Conservation (phyloP, 2,329 filamentous ascomycete genomes). For the Capronia coronata region DNA sequence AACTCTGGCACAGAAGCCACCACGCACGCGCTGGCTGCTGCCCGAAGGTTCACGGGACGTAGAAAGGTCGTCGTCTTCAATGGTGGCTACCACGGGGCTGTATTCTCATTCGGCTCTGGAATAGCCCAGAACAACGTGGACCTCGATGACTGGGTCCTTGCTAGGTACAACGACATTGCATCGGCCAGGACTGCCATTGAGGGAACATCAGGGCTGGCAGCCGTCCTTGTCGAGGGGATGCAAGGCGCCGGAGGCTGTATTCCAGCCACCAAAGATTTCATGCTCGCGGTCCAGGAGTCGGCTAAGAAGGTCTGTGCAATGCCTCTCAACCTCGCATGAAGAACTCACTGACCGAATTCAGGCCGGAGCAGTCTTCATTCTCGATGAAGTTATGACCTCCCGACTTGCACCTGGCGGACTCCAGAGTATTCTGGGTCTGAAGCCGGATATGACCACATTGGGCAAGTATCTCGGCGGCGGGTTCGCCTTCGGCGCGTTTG, state of each 20-base stretch:
- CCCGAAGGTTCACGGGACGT: slow-evolving; percentile 45
- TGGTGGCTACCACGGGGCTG: slow-evolving; percentile 69
- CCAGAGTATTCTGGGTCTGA: slow-evolving; percentile 35
- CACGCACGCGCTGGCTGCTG: slow-evolving; percentile 52
- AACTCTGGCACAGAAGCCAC: slow-evolving; percentile 63
- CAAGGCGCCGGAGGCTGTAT: slow-evolving; percentile 57
- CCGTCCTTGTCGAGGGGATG: slow-evolving; percentile 61
- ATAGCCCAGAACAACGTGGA: slow-evolving; percentile 44
- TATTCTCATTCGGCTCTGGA: slow-evolving; percentile 47
- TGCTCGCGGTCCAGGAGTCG: slow-evolving; percentile 45
- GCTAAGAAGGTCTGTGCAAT: slow-evolving; percentile 45
- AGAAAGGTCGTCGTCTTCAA: slow-evolving; percentile 72
- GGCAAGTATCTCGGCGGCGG: slow-evolving; percentile 64
- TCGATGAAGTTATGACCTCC: slow-evolving; percentile 67
- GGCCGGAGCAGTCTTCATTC: slow-evolving; percentile 47
- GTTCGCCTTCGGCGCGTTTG: slow-evolving; percentile 60
- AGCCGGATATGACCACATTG: slow-evolving; percentile 56
- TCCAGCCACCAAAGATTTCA: slow-evolving; percentile 42
- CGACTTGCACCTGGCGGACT: slow-evolving; percentile 51
- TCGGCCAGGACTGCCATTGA: slow-evolving; percentile 40
- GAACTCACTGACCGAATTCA: neutral
- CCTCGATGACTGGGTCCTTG: slow-evolving; percentile 53
- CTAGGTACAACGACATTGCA: slow-evolving; percentile 54
- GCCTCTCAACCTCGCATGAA: neutral
- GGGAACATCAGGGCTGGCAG: slow-evolving; percentile 45